Base-by-base conservation (phyloP, 2,329 filamentous ascomycete genomes). In the Paradendryphiella salina region DNA sequence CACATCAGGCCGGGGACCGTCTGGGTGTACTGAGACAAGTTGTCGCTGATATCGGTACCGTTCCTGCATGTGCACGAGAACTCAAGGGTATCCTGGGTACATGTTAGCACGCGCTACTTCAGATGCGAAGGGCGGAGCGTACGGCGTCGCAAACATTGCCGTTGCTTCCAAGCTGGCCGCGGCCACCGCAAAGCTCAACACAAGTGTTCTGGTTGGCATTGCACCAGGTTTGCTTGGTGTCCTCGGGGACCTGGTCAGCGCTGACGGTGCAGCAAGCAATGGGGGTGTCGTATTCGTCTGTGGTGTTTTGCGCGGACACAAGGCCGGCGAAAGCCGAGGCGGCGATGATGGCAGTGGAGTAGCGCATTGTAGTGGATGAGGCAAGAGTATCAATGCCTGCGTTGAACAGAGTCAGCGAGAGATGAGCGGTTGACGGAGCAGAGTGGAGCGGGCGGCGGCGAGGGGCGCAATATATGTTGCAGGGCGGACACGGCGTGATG, bases 1-100 rank as follows among this genome's bases (percentile, higher is more conserved):
- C 85, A 87, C 70, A 83, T 77, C 70, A 77, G 85, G 72, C 77
- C 83, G 34, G 84, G 83, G 40, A 88, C 74, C 18, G 82, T 83
- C 70, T 82, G 74, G 46, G 72, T 61, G 73, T 85, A 88, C 60
- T 76, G 73, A 53, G 74, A 69, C 53, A 63, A 54, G 33, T 20
- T 38, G 14, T 39, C 31, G 26, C 34, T 46, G 61, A 85, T 77
- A 64, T 84, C 78, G 34, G 76, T 79, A 58, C 79, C 79, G 67
- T 84, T 80, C 57, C 45, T 39, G 76, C 85, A 88, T 42, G 75
- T 74, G 73, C 85, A 88, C 50, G 65, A 76, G 75, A 77, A 87
- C 28, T 69, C 70, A 52, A 87, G 76, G 14, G 76, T 75, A 36
- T 50, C 57, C 82, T 83, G 64, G 42, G 56, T 59, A 10, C 36